Evolutionary conservation across 2,329 filamentous ascomycete species (phyloP).

Genomic region (Colletotrichum tofieldiae): DNA sequence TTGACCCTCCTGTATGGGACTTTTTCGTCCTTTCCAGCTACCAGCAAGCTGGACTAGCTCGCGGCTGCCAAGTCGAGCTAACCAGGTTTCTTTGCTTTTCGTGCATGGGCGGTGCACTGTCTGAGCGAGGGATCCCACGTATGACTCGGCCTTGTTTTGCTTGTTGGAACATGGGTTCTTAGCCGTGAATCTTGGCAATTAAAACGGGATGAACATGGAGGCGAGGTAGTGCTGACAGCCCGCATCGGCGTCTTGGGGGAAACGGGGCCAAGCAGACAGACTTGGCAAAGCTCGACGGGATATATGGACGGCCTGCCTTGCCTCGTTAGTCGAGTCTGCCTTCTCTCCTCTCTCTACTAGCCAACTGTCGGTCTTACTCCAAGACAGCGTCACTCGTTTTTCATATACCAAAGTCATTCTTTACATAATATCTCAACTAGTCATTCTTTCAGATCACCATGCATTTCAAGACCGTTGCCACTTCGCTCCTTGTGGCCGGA

Average conservation of each 20-base stretch:
- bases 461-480: slow-evolving; percentile 38
- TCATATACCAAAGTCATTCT: slow-evolving; percentile 27
- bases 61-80: slow-evolving; percentile 27
- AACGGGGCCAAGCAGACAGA: background rate
- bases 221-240: background rate
- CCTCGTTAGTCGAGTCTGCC: background rate
- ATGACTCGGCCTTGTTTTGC: slow-evolving; percentile 33
- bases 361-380: slow-evolving; percentile 9
- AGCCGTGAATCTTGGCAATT: slow-evolving; percentile 35
- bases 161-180: slow-evolving; percentile 13
- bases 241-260: background rate
- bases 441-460: slow-evolving; percentile 25
- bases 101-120: slow-evolving; percentile 4
- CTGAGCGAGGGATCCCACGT: slow-evolving; percentile 4
- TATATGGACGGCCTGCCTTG: slow-evolving; percentile 30
- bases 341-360: background rate
- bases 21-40: slow-evolving; percentile 22
- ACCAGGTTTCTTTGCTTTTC: slow-evolving; percentile 26
- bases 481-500: slow-evolving; percentile 41
- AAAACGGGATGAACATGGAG: slow-evolving; percentile 32
- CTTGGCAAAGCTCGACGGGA: slow-evolving; percentile 31
- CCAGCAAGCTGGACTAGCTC: slow-evolving; percentile 18
- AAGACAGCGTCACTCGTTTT: slow-evolving; percentile 39
- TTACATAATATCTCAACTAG: slow-evolving; percentile 21
- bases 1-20: slow-evolving; percentile 6